Evolutionary conservation across 2,329 filamentous ascomycete species (phyloP), one percentile per base, ranked within the genome.

Genomic region (Knufia fluminis): DNA sequence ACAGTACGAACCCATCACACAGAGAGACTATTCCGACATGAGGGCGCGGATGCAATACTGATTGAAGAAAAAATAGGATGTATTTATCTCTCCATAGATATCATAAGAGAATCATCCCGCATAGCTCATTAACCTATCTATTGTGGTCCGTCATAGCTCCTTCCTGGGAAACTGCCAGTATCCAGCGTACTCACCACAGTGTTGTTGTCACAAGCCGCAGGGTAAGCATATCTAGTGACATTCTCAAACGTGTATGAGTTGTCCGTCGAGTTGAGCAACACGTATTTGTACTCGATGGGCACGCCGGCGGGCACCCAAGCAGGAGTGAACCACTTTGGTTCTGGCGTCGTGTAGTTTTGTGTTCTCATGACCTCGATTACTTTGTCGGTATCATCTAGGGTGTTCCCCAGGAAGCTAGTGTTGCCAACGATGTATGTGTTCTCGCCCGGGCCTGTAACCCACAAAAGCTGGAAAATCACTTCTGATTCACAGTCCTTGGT

Each of bases 251-350:
- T 42, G 22, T 42, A 56, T 6, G 32, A 46, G 10, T 33, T 23
- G 32, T 22, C 32, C 8, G 47, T 52, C 0, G 80, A 77, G 57
- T 76, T 73, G 1, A 64, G 59, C 44, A 77, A 75, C 57, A 87
- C 75, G 61, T 79, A 88, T 68, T 87, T 86, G 64, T 86, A 87
- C 67, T 79, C 60, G 38, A 87, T 68, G 2, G 64, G 66, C 42
- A 71, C 69, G 2, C 82, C 82, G 0, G 78, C 71, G 0, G 70
- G 64, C 14, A 88, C 64, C 1, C 66, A 68, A 23, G 86, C 61
- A 0, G 74, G 75, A 0, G 64, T 71, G 40, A 67, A 72, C 85
- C 84, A 88, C 31, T 51, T n/a, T 2, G 56, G 54, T 2, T 38
- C 22, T 1, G 26, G 22, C 3, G 26, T 32, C 2, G 56, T 55